phyloP scores from a whole-genome alignment of 2,329 filamentous ascomycete genomes.

The Coleophoma crateriformis region DNA sequence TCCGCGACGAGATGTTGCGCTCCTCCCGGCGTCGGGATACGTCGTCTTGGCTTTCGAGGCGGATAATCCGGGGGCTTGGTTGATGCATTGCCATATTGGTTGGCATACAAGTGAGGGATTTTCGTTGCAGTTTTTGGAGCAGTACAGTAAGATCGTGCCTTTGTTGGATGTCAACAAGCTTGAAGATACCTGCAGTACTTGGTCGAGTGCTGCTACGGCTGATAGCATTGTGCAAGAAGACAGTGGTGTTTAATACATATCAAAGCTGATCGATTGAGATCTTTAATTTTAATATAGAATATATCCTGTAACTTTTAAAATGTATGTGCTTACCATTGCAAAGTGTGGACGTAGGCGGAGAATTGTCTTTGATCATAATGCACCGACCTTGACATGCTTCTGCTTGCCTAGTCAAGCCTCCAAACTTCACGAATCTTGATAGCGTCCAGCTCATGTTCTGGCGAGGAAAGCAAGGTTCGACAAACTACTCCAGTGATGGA shows the following conservation, averaged over 20 bases:
- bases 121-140: conserved; percentile 42
- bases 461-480: no score
- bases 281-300: no score
- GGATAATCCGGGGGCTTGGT: conserved; percentile 23
- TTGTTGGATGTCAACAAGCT: conserved; percentile 7
- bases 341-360: no score
- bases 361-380: no score
- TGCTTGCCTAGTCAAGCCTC: no score
- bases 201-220: conserved; percentile 13
- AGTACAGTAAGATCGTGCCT: conserved; percentile 6
- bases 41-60: conserved; percentile 19
- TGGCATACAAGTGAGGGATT: conserved; percentile 52
- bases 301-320: no score
- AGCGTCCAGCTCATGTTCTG: no score
- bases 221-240: conserved; percentile 3
- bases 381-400: no score
- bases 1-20: conserved; percentile 44
- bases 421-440: no score
- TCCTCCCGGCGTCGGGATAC: conserved; percentile 29
- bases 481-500: no score
- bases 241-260: conserved; percentile 18
- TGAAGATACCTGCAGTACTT: conserved; percentile 12
- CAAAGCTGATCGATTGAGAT: no score
- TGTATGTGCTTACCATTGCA: no score
- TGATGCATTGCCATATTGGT: conserved; percentile 29